A percentile compares a stretch with the other conserved stretches of the same genome.
These are phyloP conservation scores for Candida alai DNA, from an alignment of 805 yeast species.

Conservation along the genomic window DNA sequence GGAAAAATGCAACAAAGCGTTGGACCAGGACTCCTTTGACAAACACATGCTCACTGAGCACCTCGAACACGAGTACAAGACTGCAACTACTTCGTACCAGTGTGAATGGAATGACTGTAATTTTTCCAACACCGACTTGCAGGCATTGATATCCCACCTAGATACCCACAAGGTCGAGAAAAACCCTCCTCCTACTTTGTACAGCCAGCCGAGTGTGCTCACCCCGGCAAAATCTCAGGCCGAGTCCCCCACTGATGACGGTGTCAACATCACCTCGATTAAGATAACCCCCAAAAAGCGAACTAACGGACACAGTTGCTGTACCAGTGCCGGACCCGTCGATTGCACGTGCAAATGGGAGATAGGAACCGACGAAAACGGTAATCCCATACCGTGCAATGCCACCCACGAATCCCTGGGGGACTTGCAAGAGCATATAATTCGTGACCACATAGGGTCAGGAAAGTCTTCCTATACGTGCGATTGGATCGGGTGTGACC, in stretches of 20 bases:
- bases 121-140: constrained; percentile 49
- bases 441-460: constrained; percentile 63
- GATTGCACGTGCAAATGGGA: constrained; percentile 44
- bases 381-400: constrained; percentile 45
- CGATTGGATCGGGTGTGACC: constrained; percentile 72
- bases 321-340: constrained; percentile 8
- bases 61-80: constrained; percentile 19
- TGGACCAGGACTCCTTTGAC: constrained; percentile 30
- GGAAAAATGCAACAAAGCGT: constrained; percentile 54
- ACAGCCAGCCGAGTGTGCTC: constrained; percentile 4
- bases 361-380: constrained; percentile 23
- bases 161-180: constrained; percentile 22
- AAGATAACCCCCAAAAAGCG: constrained; percentile 26
- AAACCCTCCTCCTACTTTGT: not conserved
- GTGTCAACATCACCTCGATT: constrained; percentile 30
- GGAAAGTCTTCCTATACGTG: constrained; percentile 72
- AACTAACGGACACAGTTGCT: constrained; percentile 1
- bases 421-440: constrained; percentile 69
- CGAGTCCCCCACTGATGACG: constrained; percentile 10
- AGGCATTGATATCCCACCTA: constrained; percentile 55
- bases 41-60: constrained; percentile 46
- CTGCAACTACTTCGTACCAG: constrained; percentile 19
- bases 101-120: constrained; percentile 82
- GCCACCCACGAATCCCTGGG: constrained; percentile 47
- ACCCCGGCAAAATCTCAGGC: constrained; percentile 13